These are phyloP conservation scores for Wickerhamiella infanticola DNA, from an alignment of 1,139 yeast genomes.

Conservation along the genomic window DNA sequence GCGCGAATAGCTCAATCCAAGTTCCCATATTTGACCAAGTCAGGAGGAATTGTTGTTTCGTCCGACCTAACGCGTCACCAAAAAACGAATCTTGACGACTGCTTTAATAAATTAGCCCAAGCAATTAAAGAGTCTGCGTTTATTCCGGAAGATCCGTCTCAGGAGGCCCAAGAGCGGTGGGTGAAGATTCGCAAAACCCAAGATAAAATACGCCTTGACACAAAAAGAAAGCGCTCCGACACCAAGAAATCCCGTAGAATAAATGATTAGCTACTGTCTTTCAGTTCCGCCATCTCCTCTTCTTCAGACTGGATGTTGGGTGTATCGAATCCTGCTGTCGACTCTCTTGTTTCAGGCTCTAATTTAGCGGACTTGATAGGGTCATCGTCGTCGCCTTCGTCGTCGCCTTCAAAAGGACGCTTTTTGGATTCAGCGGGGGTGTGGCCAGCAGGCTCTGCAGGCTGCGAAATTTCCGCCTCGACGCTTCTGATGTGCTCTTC, in stretches of 20 bases:
- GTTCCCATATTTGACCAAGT: conserved; percentile 42
- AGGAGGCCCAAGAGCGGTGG: conserved; percentile 43
- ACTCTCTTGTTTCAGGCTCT: no score
- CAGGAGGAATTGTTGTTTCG: conserved; percentile 43
- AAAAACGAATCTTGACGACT: conserved; percentile 40
- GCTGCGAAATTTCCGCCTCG: no score
- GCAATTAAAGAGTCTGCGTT: conserved; percentile 36
- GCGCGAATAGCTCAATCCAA: conserved; percentile 24
- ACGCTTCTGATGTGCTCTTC: no score
- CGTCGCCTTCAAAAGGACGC: no score
- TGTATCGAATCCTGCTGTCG: no score
- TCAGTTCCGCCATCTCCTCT: no score
- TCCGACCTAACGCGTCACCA: conserved; percentile 48
- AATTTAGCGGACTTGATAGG: no score
- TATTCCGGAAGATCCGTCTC: conserved; percentile 37
- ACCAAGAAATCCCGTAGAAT: conserved; percentile 36
- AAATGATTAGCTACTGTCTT: not conserved
- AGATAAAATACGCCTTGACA: conserved; percentile 34
- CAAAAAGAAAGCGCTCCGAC: conserved; percentile 38
- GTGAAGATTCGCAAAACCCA: conserved; percentile 30
- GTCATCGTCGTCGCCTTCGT: no score
- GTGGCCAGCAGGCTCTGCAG: no score
- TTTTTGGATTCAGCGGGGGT: no score
- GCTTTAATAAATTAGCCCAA: conserved; percentile 41
- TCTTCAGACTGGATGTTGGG: no score